These are phyloP conservation scores for Allium cepa DNA, from an alignment of 106 monocot genomes.

Conservation along the genomic window DNA sequence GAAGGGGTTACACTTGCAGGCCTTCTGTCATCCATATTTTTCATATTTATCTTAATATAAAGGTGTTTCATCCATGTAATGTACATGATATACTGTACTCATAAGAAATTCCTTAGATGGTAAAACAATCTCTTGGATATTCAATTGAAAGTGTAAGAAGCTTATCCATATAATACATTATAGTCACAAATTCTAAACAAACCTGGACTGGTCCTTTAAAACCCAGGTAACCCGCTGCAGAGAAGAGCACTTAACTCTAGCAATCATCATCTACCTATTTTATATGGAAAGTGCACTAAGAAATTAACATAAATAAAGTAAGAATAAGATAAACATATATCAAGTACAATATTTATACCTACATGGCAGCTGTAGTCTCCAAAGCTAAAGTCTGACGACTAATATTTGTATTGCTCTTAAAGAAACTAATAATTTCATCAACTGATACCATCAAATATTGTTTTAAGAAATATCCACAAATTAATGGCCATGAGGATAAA, in stretches of 20 bases:
- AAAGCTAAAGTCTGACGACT: constrained; percentile 80
- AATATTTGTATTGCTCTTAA: constrained; percentile 63
- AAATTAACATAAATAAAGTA: constrained; percentile 1
- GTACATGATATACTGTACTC: too few species aligned
- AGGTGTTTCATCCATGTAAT: too few species aligned
- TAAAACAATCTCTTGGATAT: too few species aligned
- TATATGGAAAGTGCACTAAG: constrained; percentile 7
- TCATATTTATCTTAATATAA: too few species aligned
- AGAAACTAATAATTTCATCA: constrained; percentile 82
- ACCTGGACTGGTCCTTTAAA: constrained; percentile 83
- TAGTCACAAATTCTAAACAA: constrained; percentile 13
- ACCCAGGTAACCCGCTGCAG: constrained; percentile 66
- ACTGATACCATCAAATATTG: constrained; percentile 87
- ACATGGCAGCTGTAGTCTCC: constrained; percentile 87
- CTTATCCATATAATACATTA: not conserved
- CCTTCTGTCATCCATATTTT: too few species aligned
- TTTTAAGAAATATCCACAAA: constrained; percentile 4
- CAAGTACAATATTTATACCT: constrained; percentile 39
- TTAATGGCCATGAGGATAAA: not conserved
- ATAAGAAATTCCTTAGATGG: too few species aligned
- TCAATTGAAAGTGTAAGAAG: not conserved
- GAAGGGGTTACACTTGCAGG: too few species aligned
- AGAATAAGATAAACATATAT: not conserved
- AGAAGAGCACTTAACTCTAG: constrained; percentile 86
- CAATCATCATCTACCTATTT: constrained; percentile 71